Evolutionary conservation across 2,329 filamentous ascomycete species (phyloP).

Genomic region (Venturia nashicola): DNA sequence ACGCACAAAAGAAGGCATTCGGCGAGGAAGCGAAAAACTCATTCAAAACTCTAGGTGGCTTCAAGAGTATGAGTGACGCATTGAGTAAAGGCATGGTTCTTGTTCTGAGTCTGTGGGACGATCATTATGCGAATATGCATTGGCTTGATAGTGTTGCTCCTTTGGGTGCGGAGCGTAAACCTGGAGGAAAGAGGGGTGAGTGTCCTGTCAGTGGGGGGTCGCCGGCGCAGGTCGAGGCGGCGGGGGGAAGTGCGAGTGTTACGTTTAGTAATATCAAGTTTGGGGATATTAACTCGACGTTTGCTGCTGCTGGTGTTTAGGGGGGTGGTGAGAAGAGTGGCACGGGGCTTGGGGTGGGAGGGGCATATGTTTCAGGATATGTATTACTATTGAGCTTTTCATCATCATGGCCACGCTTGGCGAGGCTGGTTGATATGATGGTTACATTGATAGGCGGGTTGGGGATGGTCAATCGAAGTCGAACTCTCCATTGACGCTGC

Average conservation of each 20-base stretch:
- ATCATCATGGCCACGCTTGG: too few relatives aligned
- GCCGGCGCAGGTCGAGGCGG: slow-evolving; percentile 25
- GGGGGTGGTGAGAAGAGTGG: neutral
- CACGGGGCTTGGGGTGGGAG: too few relatives aligned
- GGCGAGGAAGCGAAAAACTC: slow-evolving; percentile 30
- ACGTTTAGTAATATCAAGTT: slow-evolving; percentile 29
- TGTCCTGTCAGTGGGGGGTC: slow-evolving; percentile 24
- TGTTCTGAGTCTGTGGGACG: slow-evolving; percentile 52
- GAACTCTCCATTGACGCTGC: too few relatives aligned
- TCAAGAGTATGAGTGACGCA: slow-evolving; percentile 42
- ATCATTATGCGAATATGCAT: slow-evolving; percentile 57
- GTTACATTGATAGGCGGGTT: too few relatives aligned
- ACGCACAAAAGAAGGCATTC: slow-evolving; percentile 42
- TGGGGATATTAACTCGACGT: slow-evolving; percentile 27
- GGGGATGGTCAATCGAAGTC: too few relatives aligned
- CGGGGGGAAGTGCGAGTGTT: slow-evolving; percentile 22
- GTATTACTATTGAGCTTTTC: too few relatives aligned
- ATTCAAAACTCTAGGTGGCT: slow-evolving; percentile 44
- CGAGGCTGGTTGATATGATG: too few relatives aligned
- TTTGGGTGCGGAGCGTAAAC: slow-evolving; percentile 19
- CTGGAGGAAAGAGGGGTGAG: slow-evolving; percentile 24
- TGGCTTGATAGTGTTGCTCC: slow-evolving; percentile 49
- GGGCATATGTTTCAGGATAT: too few relatives aligned
- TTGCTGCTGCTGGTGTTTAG: slow-evolving; percentile 10
- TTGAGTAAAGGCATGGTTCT: slow-evolving; percentile 49